Base-by-base conservation (phyloP, 192 early-diverging fungal genomes). In the Podila clonocystis region DNA sequence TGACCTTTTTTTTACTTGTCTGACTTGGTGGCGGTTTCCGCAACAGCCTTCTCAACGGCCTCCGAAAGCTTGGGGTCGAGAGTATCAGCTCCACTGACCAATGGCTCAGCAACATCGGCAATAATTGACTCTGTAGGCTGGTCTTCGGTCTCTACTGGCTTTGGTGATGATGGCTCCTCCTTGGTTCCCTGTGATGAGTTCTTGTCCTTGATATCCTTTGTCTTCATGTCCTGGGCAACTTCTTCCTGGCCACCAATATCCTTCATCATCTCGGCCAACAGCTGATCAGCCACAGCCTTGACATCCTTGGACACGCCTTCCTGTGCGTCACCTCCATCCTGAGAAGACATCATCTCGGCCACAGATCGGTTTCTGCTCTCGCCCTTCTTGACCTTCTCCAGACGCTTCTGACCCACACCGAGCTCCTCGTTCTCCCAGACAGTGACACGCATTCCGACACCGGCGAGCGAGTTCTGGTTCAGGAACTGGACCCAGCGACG, bases 391-490 rank as follows among this genome's bases (percentile, higher is more conserved):
- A 45, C 70, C 71, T 82, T 67, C 36, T 82, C 71, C 26, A 84
- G 20, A 66, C 72, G 75, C 67, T 74, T 83, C 58, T 82, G 49
- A 49, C 85, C 85, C 38, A 84, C 64, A 15, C 83, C 85, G 31
- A 92, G 45, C 29, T 89, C 72, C 73, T 91, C 91, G 67, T 91
- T 88, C 75, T 95, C 94, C 68, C 85, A 92, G 50, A 86, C 69
- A 61, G 93, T 91, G 50, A 94, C 90, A 50, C 87, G 88, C 89
- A 99, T 88, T 49, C 96, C 93, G 36, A 98, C 85, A 36, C 98
- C 96, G 7, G 91, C 84, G 0, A 97, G 95, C n/a, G 95, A 85
- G 84, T 94, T 94, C 67, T 89, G 83, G 52, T 87, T 87, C 63
- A 98, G 82, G 82, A 98, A 97, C 24, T 86, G 88, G 12, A 95